Evolutionary conservation across 106 monocot species (phyloP).

Genomic region (Acorus calamus): DNA sequence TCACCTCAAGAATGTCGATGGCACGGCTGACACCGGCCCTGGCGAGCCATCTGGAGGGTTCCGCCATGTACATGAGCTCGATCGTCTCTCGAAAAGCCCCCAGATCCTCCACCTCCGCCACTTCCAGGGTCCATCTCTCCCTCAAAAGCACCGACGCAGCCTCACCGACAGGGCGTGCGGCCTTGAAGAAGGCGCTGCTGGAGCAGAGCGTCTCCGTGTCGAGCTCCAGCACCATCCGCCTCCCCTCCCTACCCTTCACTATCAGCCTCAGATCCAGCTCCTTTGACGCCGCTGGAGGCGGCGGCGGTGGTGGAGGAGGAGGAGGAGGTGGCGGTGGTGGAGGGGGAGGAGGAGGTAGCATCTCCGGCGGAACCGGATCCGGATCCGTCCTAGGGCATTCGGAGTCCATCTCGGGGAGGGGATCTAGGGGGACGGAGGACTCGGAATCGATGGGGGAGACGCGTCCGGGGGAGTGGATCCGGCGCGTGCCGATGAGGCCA

Average conservation of each 20-base stretch:
- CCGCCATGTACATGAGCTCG: conserved; percentile 69
- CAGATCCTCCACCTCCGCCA: conserved; percentile 50
- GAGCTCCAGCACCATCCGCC: conserved; percentile 43
- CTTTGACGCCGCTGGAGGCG: background rate
- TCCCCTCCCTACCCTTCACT: conserved; percentile 53
- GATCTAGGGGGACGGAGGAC: conserved; percentile 8
- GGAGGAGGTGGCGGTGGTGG: background rate
- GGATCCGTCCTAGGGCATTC: background rate
- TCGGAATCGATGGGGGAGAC: conserved; percentile 85
- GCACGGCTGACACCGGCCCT: conserved; percentile 51
- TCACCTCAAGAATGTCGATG: conserved; percentile 81
- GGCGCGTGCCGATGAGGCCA: conserved; percentile 55
- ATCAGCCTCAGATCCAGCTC: conserved; percentile 50
- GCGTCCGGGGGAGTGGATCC: conserved; percentile 78
- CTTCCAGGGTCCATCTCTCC: conserved; percentile 45
- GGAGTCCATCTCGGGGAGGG: conserved; percentile 10
- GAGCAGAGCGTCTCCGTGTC: conserved; percentile 46
- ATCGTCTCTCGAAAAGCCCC: conserved; percentile 61
- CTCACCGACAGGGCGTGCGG: conserved; percentile 18
- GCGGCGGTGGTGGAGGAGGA: background rate
- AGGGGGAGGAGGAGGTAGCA: background rate
- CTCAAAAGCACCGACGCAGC: conserved; percentile 7
- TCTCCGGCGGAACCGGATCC: conserved; percentile 13
- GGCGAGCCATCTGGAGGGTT: conserved; percentile 32
- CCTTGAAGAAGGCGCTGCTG: conserved; percentile 45